These are phyloP conservation scores for Filobasidium floriforme DNA, from an alignment of 768 basidiomycete genomes.

Conservation along the genomic window DNA sequence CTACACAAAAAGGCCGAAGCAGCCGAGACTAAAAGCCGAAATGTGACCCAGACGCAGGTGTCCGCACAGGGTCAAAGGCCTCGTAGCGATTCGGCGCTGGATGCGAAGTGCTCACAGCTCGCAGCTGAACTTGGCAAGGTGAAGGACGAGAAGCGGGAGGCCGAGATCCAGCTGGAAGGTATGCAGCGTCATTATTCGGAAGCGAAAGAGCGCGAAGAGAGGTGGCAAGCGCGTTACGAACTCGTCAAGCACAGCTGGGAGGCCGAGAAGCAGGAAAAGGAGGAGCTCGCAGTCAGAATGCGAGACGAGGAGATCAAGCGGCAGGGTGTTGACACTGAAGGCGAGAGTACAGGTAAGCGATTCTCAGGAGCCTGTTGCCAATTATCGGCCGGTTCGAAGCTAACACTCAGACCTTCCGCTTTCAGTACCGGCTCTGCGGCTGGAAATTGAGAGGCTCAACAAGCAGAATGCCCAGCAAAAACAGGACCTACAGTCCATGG, in stretches of 20 bases:
- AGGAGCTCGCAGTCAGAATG: not conserved
- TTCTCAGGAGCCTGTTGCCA: not conserved
- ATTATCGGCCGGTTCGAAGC: no score
- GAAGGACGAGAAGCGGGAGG: not conserved
- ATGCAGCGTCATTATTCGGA: slow-evolving; percentile 5
- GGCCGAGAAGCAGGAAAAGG: slow-evolving; percentile 3
- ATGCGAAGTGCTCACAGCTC: not conserved
- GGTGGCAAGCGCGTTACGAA: slow-evolving; percentile 4
- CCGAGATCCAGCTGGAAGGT: not conserved
- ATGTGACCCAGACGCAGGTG: not conserved
- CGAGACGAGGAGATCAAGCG: slow-evolving; percentile 3
- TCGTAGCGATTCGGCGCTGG: not conserved
- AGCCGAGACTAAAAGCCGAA: not conserved
- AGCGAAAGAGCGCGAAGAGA: slow-evolving; percentile 3
- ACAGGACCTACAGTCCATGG: no score
- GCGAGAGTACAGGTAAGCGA: not conserved
- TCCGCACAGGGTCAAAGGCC: no score
- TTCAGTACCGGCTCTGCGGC: not conserved
- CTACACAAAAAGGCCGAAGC: not conserved
- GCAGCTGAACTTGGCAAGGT: not conserved
- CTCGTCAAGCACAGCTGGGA: slow-evolving; percentile 5
- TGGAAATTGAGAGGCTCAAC: not conserved
- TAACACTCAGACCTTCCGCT: not conserved
- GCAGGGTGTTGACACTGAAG: not conserved
- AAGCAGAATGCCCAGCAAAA: not conserved